A percentile compares a stretch with the other conserved stretches of the same genome.
These are phyloP conservation scores for Penicillium maclennaniae DNA, from an alignment of 495 filamentous ascomycete species.

Conservation along the genomic window DNA sequence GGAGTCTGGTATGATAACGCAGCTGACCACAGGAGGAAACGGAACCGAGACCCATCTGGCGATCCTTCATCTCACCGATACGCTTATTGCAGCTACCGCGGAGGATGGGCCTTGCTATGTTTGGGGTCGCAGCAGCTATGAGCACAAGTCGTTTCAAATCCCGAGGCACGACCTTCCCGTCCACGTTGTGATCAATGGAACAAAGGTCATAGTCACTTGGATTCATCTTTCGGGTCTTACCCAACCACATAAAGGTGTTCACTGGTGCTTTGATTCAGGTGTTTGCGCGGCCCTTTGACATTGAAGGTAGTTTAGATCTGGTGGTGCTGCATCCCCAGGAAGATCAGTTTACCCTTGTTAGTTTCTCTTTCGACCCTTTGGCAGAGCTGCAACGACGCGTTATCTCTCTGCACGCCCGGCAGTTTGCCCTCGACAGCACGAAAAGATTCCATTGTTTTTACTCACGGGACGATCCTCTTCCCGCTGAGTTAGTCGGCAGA, in stretches of 20 bases:
- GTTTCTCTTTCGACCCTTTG: background rate
- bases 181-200: slow-evolving; percentile 12
- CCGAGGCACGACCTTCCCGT: slow-evolving; percentile 9
- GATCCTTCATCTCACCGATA: slow-evolving; percentile 17
- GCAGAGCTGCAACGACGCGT: background rate
- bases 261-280: slow-evolving; percentile 21
- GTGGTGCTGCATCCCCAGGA: slow-evolving; percentile 1
- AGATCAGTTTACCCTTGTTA: slow-evolving; percentile 1
- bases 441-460: background rate
- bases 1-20: background rate
- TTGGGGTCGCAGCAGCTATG: slow-evolving; percentile 23
- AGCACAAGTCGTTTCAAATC: slow-evolving; percentile 21
- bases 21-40: slow-evolving; percentile 15
- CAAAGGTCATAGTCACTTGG: slow-evolving; percentile 16
- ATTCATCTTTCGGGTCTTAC: background rate
- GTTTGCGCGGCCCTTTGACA: slow-evolving; percentile 11
- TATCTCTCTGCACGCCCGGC: background rate
- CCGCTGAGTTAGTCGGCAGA: background rate
- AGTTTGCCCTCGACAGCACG: background rate
- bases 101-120: slow-evolving; percentile 26
- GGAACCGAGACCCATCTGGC: slow-evolving; percentile 24
- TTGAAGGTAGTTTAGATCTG: background rate
- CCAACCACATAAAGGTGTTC: slow-evolving; percentile 9
- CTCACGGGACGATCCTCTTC: background rate
- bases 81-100: slow-evolving; percentile 22